phyloP scores from a whole-genome alignment of 106 monocot species.

The Posidonia australis region DNA sequence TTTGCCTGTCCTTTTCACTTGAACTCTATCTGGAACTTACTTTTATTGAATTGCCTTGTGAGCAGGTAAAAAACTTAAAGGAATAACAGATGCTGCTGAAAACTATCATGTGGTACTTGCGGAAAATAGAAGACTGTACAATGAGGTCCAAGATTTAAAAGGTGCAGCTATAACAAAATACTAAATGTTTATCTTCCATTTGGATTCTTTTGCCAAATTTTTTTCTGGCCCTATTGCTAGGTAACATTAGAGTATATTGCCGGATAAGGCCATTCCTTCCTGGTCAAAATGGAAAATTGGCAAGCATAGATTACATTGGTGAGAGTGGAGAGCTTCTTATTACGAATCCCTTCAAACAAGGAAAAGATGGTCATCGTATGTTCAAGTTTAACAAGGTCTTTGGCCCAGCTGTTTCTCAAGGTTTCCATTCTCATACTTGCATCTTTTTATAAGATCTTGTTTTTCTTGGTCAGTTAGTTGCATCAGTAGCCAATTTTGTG shows the following conservation, averaged over 20 bases:
- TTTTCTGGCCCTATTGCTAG: conserved; percentile 20
- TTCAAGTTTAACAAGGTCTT: conserved; percentile 95
- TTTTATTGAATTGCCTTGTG: not conserved
- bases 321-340: conserved; percentile 80
- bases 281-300: conserved; percentile 54
- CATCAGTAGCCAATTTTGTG: not conserved
- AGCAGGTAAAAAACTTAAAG: conserved; percentile 63
- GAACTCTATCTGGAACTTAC: not conserved
- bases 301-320: conserved; percentile 64
- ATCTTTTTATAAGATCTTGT: not conserved
- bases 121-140: conserved; percentile 76
- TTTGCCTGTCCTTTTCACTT: not conserved
- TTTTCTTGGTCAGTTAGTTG: not conserved
- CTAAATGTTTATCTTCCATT: not conserved
- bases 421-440: conserved; percentile 21
- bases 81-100: conserved; percentile 75
- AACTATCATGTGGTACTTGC: conserved; percentile 80
- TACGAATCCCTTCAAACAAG: conserved; percentile 69
- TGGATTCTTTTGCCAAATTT: not conserved
- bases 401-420: conserved; percentile 64
- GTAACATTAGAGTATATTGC: conserved; percentile 95
- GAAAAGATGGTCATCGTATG: conserved; percentile 78
- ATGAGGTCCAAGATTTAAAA: conserved; percentile 94
- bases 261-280: conserved; percentile 89
- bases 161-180: conserved; percentile 23